phyloP scores from a whole-genome alignment of 2,329 filamentous ascomycete species.

The Alternaria tenuissima region DNA sequence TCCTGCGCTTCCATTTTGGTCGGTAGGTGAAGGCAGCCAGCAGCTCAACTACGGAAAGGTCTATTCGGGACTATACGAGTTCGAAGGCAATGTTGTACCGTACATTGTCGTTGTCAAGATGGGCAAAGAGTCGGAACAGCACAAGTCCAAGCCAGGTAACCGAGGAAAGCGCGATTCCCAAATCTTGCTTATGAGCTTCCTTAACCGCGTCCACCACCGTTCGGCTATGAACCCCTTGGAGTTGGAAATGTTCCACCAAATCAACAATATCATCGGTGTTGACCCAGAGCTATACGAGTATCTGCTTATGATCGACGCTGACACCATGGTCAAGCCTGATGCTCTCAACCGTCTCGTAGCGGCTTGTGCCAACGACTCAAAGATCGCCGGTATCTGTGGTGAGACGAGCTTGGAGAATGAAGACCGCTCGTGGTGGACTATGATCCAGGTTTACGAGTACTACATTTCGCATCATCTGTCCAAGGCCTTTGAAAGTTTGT shows the following conservation, averaged over 20 bases:
- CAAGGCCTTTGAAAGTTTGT: slow-evolving; percentile 97
- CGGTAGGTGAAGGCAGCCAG: slow-evolving; percentile 84
- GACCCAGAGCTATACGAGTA: slow-evolving; percentile 98
- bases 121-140: slow-evolving; percentile 94
- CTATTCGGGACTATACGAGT: slow-evolving; percentile 97
- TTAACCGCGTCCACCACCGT: slow-evolving; percentile 96
- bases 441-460: slow-evolving; percentile 99
- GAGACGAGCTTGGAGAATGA: slow-evolving; percentile 97
- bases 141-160: slow-evolving; percentile 92
- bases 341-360: slow-evolving; percentile 92
- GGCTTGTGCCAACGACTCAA: slow-evolving; percentile 89
- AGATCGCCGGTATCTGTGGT: slow-evolving; percentile 96
- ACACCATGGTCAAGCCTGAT: slow-evolving; percentile 92
- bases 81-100: slow-evolving; percentile 95
- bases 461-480: slow-evolving; percentile 97
- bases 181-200: slow-evolving; percentile 93
- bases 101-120: slow-evolving; percentile 97
- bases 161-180: slow-evolving; percentile 98
- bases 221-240: slow-evolving; percentile 95
- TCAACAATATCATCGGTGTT: slow-evolving; percentile 99
- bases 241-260: slow-evolving; percentile 97
- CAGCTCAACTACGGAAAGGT: slow-evolving; percentile 99
- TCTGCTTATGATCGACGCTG: slow-evolving; percentile 95
- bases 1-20: slow-evolving; percentile 92
- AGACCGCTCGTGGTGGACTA: slow-evolving; percentile 95